Evolutionary conservation across 768 basidiomycete species (phyloP), one percentile per base, ranked within the genome.

Genomic region (Sporobolomyces pararoseus): DNA sequence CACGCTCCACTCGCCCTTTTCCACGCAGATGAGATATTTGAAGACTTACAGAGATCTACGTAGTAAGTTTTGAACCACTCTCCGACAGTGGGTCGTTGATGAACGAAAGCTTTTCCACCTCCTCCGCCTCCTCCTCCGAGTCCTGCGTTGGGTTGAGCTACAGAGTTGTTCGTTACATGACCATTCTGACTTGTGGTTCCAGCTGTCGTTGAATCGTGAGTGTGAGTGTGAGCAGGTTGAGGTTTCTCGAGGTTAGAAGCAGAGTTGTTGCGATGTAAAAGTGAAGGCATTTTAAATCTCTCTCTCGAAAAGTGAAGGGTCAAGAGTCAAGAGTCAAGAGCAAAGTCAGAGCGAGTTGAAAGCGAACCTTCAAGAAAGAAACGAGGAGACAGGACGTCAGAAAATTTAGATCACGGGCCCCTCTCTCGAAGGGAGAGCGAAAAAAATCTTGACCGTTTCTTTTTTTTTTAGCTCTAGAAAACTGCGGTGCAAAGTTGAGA

Each of bases 21-120:
- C 25, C 10, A 13, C 25, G 21, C 23, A 27, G 44, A 17, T 42
- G 17, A 19, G 52, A 4, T 19, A 19, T 37, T 25, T 7, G 9
- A 16, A n/a, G 12, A 32, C 65, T 27, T 31, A 68, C 67, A 39
- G 17, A 86, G 72, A 69, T 86, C 85, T 54, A 84, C 75, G 7
- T 80, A 81, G 80, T 85, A 83, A 7, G 84, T 80, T 63, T 82
- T 79, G 21, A 84, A 37, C 83, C 83, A 84, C 0, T 76, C 66
- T 17, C 77, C 78, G 44, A 82, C 74, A 3, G 76, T 75, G 62
- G 83, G 83, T 34, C 74, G 50, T 21, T 66, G 70, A 19, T 69
- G 58, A 2, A 69, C 34, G 55, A 63, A 69, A 6, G 68, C 68
- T 44, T 39, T 52, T 12, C 57, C 49, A 0, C 32, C 42, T 17